These are phyloP conservation scores for Trichoderma arundinaceum DNA, from an alignment of 2,329 filamentous ascomycete species.

Conservation along the genomic window DNA sequence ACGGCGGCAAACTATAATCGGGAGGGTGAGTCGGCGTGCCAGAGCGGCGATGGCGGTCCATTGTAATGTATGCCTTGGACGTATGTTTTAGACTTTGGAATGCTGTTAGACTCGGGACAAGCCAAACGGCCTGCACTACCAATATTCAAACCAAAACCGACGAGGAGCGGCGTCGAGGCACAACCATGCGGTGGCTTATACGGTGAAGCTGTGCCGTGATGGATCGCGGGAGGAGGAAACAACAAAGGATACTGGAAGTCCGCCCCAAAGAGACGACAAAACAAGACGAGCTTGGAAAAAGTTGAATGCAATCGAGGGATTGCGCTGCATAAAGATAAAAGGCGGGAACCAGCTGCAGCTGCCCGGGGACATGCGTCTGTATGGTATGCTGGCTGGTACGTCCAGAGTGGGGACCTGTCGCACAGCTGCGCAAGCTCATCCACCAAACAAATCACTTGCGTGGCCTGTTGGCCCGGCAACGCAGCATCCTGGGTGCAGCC, in stretches of 20 bases:
- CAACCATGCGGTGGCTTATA: constrained; percentile 13
- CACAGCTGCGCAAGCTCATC: constrained; percentile 19
- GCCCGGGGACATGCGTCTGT: constrained; percentile 18
- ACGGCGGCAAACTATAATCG: constrained; percentile 62
- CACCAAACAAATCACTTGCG: constrained; percentile 29
- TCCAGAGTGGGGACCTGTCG: constrained; percentile 11
- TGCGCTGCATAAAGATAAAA: constrained; percentile 27
- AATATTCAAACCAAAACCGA: background rate
- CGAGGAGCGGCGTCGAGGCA: constrained; percentile 10
- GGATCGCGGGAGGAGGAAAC: background rate
- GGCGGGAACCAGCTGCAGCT: constrained; percentile 15
- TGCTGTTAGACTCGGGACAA: constrained; percentile 21
- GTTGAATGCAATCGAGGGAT: constrained; percentile 4
- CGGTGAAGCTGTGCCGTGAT: background rate
- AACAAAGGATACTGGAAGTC: no score
- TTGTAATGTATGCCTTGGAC: constrained; percentile 38
- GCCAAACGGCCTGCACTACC: constrained; percentile 25
- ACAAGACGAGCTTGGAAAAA: background rate
- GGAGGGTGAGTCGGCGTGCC: constrained; percentile 59
- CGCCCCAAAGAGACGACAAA: background rate
- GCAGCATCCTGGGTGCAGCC: constrained; percentile 1
- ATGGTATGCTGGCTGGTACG: constrained; percentile 13
- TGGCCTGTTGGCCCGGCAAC: constrained; percentile 31
- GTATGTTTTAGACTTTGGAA: constrained; percentile 28
- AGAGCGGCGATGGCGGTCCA: constrained; percentile 57